Conservation (phyloP, 495 filamentous ascomycete genomes). For the Hypoxylon fragiforme region DNA sequence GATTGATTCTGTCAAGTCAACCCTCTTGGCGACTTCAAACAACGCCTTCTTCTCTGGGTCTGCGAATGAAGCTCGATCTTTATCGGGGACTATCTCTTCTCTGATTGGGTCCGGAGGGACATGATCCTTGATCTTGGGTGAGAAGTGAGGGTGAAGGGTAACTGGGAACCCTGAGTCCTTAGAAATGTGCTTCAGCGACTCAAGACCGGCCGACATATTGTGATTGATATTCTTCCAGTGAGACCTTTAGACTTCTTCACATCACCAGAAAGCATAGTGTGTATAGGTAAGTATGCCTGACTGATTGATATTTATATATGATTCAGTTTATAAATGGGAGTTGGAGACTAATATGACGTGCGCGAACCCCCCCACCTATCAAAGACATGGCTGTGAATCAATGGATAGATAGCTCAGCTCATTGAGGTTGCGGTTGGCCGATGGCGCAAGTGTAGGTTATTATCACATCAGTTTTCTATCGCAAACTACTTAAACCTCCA, state of each 20-base stretch:
- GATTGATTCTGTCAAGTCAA: constrained; percentile 57
- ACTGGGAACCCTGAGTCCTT: constrained; percentile 44
- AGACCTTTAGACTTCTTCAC: too few relatives aligned
- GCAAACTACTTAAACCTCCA: background rate
- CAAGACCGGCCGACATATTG: constrained; percentile 38
- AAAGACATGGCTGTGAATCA: background rate
- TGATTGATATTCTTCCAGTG: background rate
- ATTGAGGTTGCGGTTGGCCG: constrained; percentile 13
- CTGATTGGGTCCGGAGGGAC: constrained; percentile 50
- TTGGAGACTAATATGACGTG: constrained; percentile 33
- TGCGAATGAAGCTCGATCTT: constrained; percentile 54
- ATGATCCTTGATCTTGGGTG: constrained; percentile 56
- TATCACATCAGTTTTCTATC: constrained; percentile 23
- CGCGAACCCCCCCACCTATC: constrained; percentile 17
- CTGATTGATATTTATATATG: constrained; percentile 9
- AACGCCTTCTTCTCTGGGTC: constrained; percentile 56
- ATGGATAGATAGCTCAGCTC: constrained; percentile 23
- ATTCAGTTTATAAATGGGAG: background rate
- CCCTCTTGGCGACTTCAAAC: constrained; percentile 47
- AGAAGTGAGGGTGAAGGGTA: constrained; percentile 64
- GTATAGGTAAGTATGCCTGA: too few relatives aligned
- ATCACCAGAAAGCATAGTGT: too few relatives aligned
- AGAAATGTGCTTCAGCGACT: constrained; percentile 42
- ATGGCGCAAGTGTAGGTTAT: constrained; percentile 18
- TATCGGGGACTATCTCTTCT: constrained; percentile 46